Conservation (phyloP, 257 asterid genomes). For the Capsicum pubescens region DNA sequence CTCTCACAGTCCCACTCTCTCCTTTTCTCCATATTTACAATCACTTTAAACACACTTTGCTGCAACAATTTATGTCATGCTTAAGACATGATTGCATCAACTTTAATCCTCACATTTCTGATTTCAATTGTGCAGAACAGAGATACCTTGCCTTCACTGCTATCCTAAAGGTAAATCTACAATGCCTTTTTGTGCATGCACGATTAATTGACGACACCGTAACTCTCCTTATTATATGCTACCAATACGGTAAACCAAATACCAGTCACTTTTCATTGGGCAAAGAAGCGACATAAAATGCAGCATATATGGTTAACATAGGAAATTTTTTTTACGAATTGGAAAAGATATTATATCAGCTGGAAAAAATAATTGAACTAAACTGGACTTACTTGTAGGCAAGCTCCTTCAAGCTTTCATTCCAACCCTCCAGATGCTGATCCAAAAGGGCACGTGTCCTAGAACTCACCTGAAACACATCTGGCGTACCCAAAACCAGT, state of each 20-base stretch:
- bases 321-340: not conserved
- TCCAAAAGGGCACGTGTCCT: conserved; percentile 88
- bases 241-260: not conserved
- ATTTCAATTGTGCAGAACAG: not conserved
- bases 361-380: not conserved
- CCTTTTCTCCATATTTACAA: not conserved
- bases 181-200: conserved; percentile 11
- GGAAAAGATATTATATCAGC: conserved; percentile 6
- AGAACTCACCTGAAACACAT: conserved; percentile 84
- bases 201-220: not conserved
- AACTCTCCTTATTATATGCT: not conserved
- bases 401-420: conserved; percentile 82
- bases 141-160: not conserved
- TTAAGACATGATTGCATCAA: not conserved
- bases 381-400: conserved; percentile 79
- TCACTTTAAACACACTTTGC: not conserved
- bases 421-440: conserved; percentile 93
- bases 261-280: not conserved
- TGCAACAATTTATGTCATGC: not conserved
- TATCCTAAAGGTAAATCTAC: not conserved
- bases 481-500: conserved; percentile 91
- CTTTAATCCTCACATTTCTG: conserved; percentile 8
- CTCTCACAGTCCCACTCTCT: not conserved
- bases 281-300: not conserved
- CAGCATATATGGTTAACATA: not conserved